Percentiles rank a stretch among this genome's conserved stretches.
These are phyloP conservation scores for Lasiodiplodia sp. DNA, from an alignment of 2,329 filamentous ascomycete genomes.

Conservation along the genomic window DNA sequence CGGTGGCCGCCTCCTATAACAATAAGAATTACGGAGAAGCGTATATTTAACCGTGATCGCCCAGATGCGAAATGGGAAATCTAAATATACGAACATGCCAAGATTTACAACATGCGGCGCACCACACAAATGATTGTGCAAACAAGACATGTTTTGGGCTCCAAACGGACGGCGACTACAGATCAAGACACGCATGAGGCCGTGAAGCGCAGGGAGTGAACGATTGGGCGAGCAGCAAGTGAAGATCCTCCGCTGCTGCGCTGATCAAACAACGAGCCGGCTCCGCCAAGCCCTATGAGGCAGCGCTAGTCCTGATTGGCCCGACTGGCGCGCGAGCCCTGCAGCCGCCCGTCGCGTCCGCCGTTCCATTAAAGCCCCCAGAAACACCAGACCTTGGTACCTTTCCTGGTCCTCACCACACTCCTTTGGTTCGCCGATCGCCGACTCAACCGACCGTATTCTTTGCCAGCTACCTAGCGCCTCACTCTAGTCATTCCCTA, in stretches of 20 bases:
- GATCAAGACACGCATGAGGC: neutral
- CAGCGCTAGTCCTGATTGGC: slow-evolving; percentile 10
- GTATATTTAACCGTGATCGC: slow-evolving; percentile 26
- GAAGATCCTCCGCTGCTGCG: slow-evolving; percentile 22
- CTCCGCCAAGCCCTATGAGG: neutral
- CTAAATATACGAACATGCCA: slow-evolving; percentile 10
- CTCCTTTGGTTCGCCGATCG: slow-evolving; percentile 15
- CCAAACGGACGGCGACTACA: neutral
- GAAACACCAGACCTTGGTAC: slow-evolving; percentile 21
- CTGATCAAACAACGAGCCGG: slow-evolving; percentile 18
- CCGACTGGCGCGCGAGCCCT: neutral
- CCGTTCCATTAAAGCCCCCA: slow-evolving; percentile 18
- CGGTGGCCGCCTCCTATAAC: neutral
- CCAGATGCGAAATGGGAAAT: slow-evolving; percentile 13
- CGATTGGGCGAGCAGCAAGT: slow-evolving; percentile 18
- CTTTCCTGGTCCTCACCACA: slow-evolving; percentile 1
- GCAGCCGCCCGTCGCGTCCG: slow-evolving; percentile 8
- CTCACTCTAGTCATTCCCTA: slow-evolving; percentile 16
- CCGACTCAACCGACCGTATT: neutral
- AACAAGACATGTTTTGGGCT: neutral
- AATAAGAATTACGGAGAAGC: slow-evolving; percentile 23
- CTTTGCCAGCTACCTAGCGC: neutral
- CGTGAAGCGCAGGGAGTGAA: neutral
- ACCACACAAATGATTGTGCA: neutral
- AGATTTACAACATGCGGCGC: neutral